Base-by-base conservation (phyloP, 176 grass and related monocot genomes). In the Aegilops bicornis region DNA sequence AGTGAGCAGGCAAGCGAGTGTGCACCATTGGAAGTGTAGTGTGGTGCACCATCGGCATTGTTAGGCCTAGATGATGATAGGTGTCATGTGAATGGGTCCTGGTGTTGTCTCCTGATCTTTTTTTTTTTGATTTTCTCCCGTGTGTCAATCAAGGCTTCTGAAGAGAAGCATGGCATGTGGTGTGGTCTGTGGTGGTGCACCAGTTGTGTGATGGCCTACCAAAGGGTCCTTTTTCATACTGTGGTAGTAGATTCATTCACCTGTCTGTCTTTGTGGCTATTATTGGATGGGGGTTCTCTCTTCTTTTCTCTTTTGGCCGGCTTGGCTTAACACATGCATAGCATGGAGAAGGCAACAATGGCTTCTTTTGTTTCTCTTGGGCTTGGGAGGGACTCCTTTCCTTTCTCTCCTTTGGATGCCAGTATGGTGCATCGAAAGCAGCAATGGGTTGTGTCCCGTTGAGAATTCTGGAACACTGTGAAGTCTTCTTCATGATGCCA, bases 81-180 rank as follows among this genome's bases (percentile, higher is more conserved):
- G 50, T 86, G 25, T 48, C 45, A 85, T 91, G 86, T 86, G 90
- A 88, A 91, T 91, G 89, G 78, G 77, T 71, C 24, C 72, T 9
- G 11, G 37, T 77, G 59, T 29, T 43, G 42, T 0, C 16, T 19
- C 50, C 16, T 54, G 50, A 54, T 54, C 66, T 67, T 76, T 33
- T 77, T 64, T 71, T 83, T 80, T 7, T 82, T 78, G 11, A 4
- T 35, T 58, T 32, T 40, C 31, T 69, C 29, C 79, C 61, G 84
- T 48, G 70, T 92, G 79, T 77, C 86, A 84, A 66, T 86, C 73
- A 31, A 76, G 73, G 2, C 93, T 95, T 95, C 95, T 93, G 90
- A 97, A 97, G 92, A 93, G 92, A 95, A 95, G 88, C 95, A 88
- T 79, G 95, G 82, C 90, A 91, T 92, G 87, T 94, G 94, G 73